Percentiles rank a stretch among this genome's conserved stretches.
Evolutionary conservation across 768 basidiomycete genomes (phyloP).

Genomic region (Lentinus tigrinus): DNA sequence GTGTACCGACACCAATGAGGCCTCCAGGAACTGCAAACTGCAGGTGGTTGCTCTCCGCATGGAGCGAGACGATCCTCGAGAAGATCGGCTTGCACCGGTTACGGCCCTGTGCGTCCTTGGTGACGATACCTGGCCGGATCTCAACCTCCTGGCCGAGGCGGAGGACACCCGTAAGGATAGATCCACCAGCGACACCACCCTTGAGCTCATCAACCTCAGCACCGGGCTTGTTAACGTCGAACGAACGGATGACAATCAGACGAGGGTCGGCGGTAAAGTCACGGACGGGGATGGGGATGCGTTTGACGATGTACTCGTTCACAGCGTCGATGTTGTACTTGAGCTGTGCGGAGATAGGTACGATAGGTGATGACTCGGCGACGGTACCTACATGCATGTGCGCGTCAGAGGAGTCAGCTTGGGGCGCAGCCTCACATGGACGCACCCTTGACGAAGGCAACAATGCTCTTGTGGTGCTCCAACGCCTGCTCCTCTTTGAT

Average conservation of each 20-base stretch:
- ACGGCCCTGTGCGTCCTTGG: conserved; percentile 87
- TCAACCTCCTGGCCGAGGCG: conserved; percentile 91
- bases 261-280: conserved; percentile 91
- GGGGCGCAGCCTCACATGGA: not conserved
- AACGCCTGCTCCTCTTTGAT: conserved; percentile 93
- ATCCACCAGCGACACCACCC: conserved; percentile 97
- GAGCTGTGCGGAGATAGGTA: conserved; percentile 97
- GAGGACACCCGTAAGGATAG: conserved; percentile 90
- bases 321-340: conserved; percentile 99
- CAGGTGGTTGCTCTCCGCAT: conserved; percentile 93
- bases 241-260: conserved; percentile 97
- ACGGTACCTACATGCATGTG: conserved; percentile 69
- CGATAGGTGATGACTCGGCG: conserved; percentile 95
- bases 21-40: conserved; percentile 97
- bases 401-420: not conserved
- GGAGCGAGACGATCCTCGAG: conserved; percentile 84
- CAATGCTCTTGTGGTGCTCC: conserved; percentile 95
- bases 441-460: conserved; percentile 91
- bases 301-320: conserved; percentile 96
- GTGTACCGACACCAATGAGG: conserved; percentile 96
- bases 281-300: conserved; percentile 91
- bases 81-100: conserved; percentile 94
- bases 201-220: conserved; percentile 96
- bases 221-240: conserved; percentile 99
- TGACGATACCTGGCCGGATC: conserved; percentile 95